Evolutionary conservation across 2,329 filamentous ascomycete species (phyloP), one percentile per base, ranked within the genome.

Genomic region (Microsporum ferrugineum): DNA sequence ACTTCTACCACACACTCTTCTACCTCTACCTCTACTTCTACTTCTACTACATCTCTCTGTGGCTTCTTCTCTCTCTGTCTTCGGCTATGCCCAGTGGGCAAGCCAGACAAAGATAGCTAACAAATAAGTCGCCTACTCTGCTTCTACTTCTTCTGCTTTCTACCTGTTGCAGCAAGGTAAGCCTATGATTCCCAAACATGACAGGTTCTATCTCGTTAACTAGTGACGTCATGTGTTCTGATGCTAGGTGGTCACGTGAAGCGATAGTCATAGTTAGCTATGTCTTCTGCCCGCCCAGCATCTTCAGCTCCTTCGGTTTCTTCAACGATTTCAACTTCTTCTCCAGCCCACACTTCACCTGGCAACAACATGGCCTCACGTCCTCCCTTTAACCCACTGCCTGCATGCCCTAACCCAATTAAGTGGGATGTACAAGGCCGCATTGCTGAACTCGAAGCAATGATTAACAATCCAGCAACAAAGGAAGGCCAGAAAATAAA

Each of bases 401-500:
- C 61, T 43, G 57, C 56, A 27, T 61, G 49, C 57, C 59, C 59
- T 29, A 61, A 59, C 43, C 59, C 62, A 47, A 61, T 61, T n/a
- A 43, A 61, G 43, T 61, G 17, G 36, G 59, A 63, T 27, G 59
- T 63, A 49, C 31, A 47, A 39, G 41, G 31, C 45, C 57, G 59
- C 36, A 63, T 63, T 17, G 33, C 43, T 57, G 59, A 61, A 38
- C 47, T 63, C 45, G 56, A 63, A 39, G 57, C 59, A 41, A 63
- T 61, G 47, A 63, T 63, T 61, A 47, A 63, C 7, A 38, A 49
- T 53, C 47, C 62, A 33, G 57, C 34, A 49, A 61, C 59, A 45
- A 43, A 2, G 7, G 62, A 63, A 49, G 59, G 43, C 27, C 62
- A 63, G 47, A 63, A 63, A 59, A 47, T 39, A 23, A 63, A 59